Conservation (phyloP, 225 moss, liverwort and hornwort species). For the Bryoerythrophyllum caledonicum region DNA sequence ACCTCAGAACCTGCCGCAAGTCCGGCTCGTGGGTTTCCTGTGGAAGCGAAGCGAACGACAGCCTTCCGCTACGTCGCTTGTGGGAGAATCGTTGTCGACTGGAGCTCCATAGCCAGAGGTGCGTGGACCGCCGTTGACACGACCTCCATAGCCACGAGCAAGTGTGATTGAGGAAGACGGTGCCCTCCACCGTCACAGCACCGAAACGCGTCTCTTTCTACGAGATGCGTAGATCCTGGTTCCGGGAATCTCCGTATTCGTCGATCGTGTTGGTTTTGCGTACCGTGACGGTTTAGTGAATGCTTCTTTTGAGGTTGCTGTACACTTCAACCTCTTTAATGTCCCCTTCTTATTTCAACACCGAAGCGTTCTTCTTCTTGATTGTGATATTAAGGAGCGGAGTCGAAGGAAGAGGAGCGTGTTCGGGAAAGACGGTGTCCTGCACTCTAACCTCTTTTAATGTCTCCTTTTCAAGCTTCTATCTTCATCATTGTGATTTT, state of each 20-base stretch:
- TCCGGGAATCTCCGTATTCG: accelerated
- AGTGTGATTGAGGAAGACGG: background rate
- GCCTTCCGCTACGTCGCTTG: constrained; percentile 7
- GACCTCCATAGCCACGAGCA: no score
- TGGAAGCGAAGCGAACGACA: background rate
- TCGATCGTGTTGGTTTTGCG: background rate
- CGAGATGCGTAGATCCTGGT: no score
- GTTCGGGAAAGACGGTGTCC: no score
- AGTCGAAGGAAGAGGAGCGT: no score
- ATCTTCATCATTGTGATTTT: no score
- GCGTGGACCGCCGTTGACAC: no score
- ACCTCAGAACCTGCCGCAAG: background rate
- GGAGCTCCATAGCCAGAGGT: background rate
- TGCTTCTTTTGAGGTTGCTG: background rate
- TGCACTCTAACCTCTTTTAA: no score
- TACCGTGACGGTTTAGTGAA: background rate
- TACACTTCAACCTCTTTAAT: no score
- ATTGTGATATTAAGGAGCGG: no score
- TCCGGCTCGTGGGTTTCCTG: background rate
- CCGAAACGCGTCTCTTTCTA: background rate
- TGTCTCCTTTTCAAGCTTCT: no score
- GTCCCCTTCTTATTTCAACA: no score
- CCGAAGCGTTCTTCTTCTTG: no score
- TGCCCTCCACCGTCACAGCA: background rate
- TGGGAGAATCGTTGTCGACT: background rate